Evolutionary conservation across 352 stramenopile genomes (phyloP), one percentile per base, ranked within the genome.

Genomic region (Phytophthora foliorum): DNA sequence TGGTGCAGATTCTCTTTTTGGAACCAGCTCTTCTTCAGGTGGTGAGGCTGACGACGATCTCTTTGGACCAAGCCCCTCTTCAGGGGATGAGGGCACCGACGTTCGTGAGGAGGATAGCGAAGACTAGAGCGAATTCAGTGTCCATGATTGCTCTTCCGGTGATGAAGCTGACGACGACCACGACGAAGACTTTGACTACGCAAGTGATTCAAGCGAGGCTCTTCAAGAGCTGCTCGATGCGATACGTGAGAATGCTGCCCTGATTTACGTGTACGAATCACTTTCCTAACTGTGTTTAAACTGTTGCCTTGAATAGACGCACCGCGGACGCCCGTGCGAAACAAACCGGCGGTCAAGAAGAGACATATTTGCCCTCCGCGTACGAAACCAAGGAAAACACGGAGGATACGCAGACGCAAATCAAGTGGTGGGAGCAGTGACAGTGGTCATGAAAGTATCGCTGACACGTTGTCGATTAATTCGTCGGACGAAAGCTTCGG

Each of bases 401-500:
- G 13, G 34, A 41, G 9, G 17, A 36, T n/a, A n/a, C n/a, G 10
- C 10, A 41, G 4, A 41, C 34, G 34, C 34, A 41, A 41, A 41
- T 11, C 8, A 41, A 17, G 34, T 41, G 31, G 31, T 10, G 34
- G 34, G 34, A 11, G 7, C 13, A 41, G 34, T 41, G 34, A 31
- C 19, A 50, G 42, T 31, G 42, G n/a, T n/a, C n/a, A 50, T 10
- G 42, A 31, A 31, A 50, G n/a, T 31, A 31, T 50, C 7, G 42
- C 42, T 16, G 42, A 50, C 4, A 50, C 42, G 17, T n/a, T 50
- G 42, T 50, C 42, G 24, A 6, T 50, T 19, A 11, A 50, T 50
- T n/a, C n/a, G n/a, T 50, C 19, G 42, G 42, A 31, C 24, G 42
- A 50, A 50, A 14, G 22, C 21, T 25, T 14, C 17, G 42, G 21